Evolutionary conservation across 2,329 filamentous ascomycete species (phyloP).

Genomic region (Conoideocrella luteorostrata): DNA sequence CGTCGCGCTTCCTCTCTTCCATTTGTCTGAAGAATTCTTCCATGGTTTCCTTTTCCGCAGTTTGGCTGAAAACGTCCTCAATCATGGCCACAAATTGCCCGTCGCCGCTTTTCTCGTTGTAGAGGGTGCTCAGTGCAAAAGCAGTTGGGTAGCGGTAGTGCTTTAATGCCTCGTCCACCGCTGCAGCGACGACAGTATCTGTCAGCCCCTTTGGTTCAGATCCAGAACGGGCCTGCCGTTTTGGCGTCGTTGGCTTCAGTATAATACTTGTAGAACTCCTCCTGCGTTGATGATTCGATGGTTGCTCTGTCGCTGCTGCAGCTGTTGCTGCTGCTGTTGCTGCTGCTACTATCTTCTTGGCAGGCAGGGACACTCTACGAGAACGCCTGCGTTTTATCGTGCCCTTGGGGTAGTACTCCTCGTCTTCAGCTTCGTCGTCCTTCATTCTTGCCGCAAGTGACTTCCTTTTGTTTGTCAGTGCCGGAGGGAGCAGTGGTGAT

Average conservation of each 20-base stretch:
- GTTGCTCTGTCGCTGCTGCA: constrained; percentile 2
- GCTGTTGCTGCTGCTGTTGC: constrained; percentile 13
- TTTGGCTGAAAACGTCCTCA: constrained; percentile 51
- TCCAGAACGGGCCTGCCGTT: constrained; percentile 14
- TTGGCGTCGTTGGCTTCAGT: constrained; percentile 12
- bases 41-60: constrained; percentile 45
- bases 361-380: constrained; percentile 23
- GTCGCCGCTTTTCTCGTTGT: constrained; percentile 50
- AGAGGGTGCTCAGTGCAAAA: constrained; percentile 53
- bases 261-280: constrained; percentile 8
- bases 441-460: constrained; percentile 16
- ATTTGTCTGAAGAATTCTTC: constrained; percentile 46
- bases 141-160: constrained; percentile 55
- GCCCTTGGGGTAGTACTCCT: constrained; percentile 37
- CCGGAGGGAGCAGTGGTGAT: constrained; percentile 16
- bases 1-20: constrained; percentile 49
- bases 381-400: constrained; percentile 26
- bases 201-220: constrained; percentile 36
- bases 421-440: constrained; percentile 32
- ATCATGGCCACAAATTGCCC: constrained; percentile 49
- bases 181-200: constrained; percentile 48
- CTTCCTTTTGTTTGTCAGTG: constrained; percentile 16
- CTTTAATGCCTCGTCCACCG: constrained; percentile 52
- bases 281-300: constrained; percentile 4
- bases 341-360: constrained; percentile 16